phyloP scores from a whole-genome alignment of 108 stramenopile species.

The Skeletonema potamos region DNA sequence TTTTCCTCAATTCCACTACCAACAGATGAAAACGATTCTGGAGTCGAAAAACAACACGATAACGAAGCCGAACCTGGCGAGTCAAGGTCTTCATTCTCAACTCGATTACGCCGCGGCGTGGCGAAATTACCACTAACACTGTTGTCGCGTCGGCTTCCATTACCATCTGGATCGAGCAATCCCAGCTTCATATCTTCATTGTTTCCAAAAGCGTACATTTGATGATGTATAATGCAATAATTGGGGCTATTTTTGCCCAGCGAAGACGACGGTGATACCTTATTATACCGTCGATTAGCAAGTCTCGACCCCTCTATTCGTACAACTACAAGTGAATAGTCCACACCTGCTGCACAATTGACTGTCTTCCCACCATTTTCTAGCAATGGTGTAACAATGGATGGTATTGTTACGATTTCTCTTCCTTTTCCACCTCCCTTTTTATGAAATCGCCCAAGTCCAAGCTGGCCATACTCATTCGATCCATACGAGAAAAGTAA shows the following conservation, averaged over 20 bases:
- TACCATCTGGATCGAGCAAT: conserved; percentile 47
- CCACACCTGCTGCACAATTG: conserved; percentile 75
- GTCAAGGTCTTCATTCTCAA: background rate
- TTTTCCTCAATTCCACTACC: conserved; percentile 3
- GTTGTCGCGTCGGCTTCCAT: background rate
- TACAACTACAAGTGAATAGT: conserved; percentile 79
- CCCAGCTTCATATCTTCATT: conserved; percentile 81
- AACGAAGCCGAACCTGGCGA: conserved; percentile 3
- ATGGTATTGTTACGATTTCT: conserved; percentile 44
- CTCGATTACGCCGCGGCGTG: conserved; percentile 9
- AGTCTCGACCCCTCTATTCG: conserved; percentile 58
- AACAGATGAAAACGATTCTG: conserved; percentile 7
- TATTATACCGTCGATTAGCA: conserved; percentile 10
- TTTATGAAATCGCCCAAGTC: conserved; percentile 50
- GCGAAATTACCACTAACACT: background rate
- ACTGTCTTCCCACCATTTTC: conserved; percentile 86
- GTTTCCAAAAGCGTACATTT: conserved; percentile 83
- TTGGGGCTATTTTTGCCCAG: background rate
- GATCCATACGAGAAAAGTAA: conserved; percentile 78
- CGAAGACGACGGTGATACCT: background rate
- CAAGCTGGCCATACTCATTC: conserved; percentile 79
- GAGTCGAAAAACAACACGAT: conserved; percentile 10
- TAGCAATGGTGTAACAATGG: conserved; percentile 75
- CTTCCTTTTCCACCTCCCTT: conserved; percentile 24
- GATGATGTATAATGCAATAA: conserved; percentile 61